Base-by-base conservation (phyloP, 306 rosid genomes). In the Dryas octopetala region DNA sequence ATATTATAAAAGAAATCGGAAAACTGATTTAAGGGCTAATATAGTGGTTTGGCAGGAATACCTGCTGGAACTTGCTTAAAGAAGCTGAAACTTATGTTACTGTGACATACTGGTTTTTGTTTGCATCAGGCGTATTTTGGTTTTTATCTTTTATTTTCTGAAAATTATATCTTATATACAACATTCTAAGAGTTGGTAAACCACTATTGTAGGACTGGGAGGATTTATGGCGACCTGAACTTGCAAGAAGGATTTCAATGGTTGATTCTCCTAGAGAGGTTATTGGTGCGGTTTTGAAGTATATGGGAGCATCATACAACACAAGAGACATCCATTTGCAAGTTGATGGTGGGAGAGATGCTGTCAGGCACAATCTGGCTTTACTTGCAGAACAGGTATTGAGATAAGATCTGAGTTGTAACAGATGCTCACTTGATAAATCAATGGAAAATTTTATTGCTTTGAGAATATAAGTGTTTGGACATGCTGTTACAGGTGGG, bases 141-240 rank as follows among this genome's bases (percentile, higher is more conserved):
- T 26, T 53, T 12, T 44, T 44, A 6, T 0, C 16, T 49, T 2
- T 15, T 43, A 5, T 2, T 64, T 64, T 16, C 1, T 40, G 1
- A 2, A 50, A 45, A 23, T 49, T 15, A 19, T 19, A 55, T 44
- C 67, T 47, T 47, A 19, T 69, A n/a, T 76, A 15, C 70, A 54
- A 55, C 65, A 23, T 60, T 81, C 66, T 81, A 59, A 68, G 70
- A 53, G 44, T 65, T 45, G 76, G 11, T 71, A 52, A 81, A 78
- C 78, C 76, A 58, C 71, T 62, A 60, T 74, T 82, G 79, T 88
- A 94, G 98, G 98, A 94, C 71, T 94, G 98, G 98, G 84, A 86
- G 66, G 97, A 94, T 87, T 81, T 94, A 77, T 94, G 98, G 98
- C 89, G 95, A 60, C 96, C 97, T 67, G 97, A 91, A 83, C 93